Percentiles rank a stretch among this genome's conserved stretches.
Evolutionary conservation across 2,329 filamentous ascomycete species (phyloP).

Genomic region (Bipolaris cookei): DNA sequence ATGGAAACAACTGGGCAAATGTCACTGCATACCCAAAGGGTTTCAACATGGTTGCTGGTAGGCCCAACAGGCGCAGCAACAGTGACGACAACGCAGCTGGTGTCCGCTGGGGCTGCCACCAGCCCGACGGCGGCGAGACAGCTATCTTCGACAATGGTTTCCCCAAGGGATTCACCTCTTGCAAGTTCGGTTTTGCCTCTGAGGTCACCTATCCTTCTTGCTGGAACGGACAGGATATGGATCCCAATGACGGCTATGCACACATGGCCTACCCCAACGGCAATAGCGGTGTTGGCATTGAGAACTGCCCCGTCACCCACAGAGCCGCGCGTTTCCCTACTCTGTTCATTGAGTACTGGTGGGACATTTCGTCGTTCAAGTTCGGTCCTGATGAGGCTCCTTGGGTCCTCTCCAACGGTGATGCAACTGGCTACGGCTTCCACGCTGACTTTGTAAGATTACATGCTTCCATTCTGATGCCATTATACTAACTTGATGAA

Average conservation of each 20-base stretch:
- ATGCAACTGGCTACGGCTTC: constrained; percentile 47
- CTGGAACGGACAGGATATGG: constrained; percentile 47
- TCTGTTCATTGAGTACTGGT: constrained; percentile 52
- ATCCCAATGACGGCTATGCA: constrained; percentile 40
- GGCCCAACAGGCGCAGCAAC: constrained; percentile 39
- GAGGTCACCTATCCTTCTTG: constrained; percentile 48
- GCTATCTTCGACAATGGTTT: constrained; percentile 42
- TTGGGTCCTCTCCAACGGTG: constrained; percentile 47
- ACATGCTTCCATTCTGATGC: no score
- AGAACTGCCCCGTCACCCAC: constrained; percentile 43
- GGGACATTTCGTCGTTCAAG: constrained; percentile 44
- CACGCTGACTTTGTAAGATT: constrained; percentile 45
- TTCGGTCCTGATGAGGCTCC: constrained; percentile 40
- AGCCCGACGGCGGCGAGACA: constrained; percentile 30
- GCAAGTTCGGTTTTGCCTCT: constrained; percentile 44
- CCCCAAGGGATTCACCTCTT: constrained; percentile 47
- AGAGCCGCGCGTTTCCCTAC: constrained; percentile 44
- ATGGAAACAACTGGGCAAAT: constrained; percentile 42
- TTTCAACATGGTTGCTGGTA: constrained; percentile 49
- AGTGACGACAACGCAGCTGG: constrained; percentile 39
- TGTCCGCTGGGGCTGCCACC: constrained; percentile 44
- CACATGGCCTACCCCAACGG: constrained; percentile 51
- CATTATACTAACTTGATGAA: neutral
- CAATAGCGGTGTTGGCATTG: constrained; percentile 33
- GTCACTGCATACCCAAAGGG: constrained; percentile 46